Evolutionary conservation across 106 monocot species (phyloP), one percentile per base, ranked within the genome.

Genomic region (Allium sativum): DNA sequence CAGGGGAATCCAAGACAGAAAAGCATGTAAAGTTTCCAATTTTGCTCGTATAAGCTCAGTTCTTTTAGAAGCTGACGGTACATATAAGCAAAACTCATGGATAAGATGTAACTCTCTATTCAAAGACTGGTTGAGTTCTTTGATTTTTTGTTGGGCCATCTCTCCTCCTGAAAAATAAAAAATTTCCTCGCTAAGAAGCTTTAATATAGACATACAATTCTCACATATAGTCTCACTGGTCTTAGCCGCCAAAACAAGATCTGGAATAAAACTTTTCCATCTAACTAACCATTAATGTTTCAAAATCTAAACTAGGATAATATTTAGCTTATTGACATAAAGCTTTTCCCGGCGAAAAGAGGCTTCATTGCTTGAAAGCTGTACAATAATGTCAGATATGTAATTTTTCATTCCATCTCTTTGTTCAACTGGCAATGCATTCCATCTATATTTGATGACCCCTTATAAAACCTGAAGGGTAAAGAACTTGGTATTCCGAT

Each of bases 81-180:
- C 92, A 77, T 88, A 92, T 70, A 88, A 78, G 75, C 98, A 99
- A 60, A 99, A 73, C 77, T 88, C 92, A 65, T 99, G 98, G 75
- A 99, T 92, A 52, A 99, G 87, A 52, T 92, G 98, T 71, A 99
- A 99, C 67, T 99, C 98, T 91, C 96, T 98, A 71, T 98, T 88
- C 44, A 98, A 66, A 44, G 96, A 91, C 57, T 91, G 84, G 55
- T 98, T 98, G 51, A 98, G 70, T 54, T 98, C 96, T 64, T 91
- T 98, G 48, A 98, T 98, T 73, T 98, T 98, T 61, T 80, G 78
- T 42, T 98, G 91, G 40, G 96, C 91, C 96, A 98, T 98, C 68
- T 98, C 96, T 13, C 96, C 96, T 80, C 96, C 77, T 58, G 96
- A 98, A 53, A 98, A 98, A 73, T 98, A 91, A 82, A 98, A 98